phyloP scores from a whole-genome alignment of 2,329 filamentous ascomycete species.

The Aspergillus costaricaensis region DNA sequence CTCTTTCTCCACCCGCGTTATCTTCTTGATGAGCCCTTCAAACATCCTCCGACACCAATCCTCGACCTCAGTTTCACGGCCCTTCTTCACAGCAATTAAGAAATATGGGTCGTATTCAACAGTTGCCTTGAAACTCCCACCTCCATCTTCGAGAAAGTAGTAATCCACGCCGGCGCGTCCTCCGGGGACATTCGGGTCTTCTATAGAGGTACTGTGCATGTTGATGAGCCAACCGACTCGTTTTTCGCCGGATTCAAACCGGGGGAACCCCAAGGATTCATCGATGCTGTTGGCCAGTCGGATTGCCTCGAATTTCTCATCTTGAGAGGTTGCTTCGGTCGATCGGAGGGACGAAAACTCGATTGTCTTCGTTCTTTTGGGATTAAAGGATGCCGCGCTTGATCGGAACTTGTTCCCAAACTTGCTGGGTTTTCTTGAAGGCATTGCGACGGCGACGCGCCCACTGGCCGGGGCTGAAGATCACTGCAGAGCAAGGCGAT shows the following conservation, averaged over 20 bases:
- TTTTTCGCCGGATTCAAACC: constrained; percentile 85
- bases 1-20: constrained; percentile 83
- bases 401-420: constrained; percentile 63
- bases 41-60: constrained; percentile 83
- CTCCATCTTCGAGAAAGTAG: constrained; percentile 92
- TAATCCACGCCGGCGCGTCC: constrained; percentile 91
- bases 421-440: constrained; percentile 57
- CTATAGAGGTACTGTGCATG: constrained; percentile 82
- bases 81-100: constrained; percentile 82
- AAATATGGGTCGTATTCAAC: constrained; percentile 98
- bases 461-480: constrained; percentile 27
- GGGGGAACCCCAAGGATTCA: constrained; percentile 89
- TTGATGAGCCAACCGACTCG: constrained; percentile 93
- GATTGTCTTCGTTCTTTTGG: constrained; percentile 71
- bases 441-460: constrained; percentile 42
- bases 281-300: constrained; percentile 86
- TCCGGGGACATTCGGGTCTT: constrained; percentile 80
- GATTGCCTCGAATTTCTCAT: constrained; percentile 88
- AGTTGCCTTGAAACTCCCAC: constrained; percentile 91
- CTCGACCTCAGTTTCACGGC: constrained; percentile 88
- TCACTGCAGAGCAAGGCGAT: constrained; percentile 22
- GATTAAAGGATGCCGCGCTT: constrained; percentile 44
- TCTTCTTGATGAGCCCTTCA: constrained; percentile 78
- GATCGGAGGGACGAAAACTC: constrained; percentile 72
- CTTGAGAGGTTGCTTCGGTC: constrained; percentile 82